Conservation (phyloP, 805 yeast species). For the Saturnispora silvae region DNA sequence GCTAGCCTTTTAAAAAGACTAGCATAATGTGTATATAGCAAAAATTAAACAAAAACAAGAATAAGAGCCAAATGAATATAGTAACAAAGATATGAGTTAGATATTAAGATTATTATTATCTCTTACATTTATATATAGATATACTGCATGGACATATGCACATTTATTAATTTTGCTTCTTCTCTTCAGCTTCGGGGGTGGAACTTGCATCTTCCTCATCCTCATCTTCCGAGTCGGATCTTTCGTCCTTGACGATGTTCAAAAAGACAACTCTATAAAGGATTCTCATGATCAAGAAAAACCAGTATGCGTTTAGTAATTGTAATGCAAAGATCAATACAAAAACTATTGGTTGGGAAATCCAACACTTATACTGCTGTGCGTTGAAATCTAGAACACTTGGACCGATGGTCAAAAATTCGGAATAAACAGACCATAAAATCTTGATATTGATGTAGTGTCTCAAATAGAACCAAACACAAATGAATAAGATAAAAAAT, state of each 20-base stretch:
- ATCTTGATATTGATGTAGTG: slow-evolving; percentile 76
- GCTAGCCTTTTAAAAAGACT: background rate
- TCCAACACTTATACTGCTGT: slow-evolving; percentile 94
- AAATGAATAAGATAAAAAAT: slow-evolving; percentile 57
- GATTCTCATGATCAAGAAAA: slow-evolving; percentile 69
- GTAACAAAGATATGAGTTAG: too few species aligned
- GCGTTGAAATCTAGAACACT: slow-evolving; percentile 73
- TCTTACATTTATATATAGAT: background rate
- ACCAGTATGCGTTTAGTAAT: slow-evolving; percentile 81
- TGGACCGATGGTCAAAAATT: slow-evolving; percentile 77
- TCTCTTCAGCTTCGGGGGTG: slow-evolving; percentile 18
- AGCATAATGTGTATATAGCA: background rate
- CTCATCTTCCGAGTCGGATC: slow-evolving; percentile 79
- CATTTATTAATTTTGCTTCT: slow-evolving; percentile 9
- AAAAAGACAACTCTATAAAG: slow-evolving; percentile 51
- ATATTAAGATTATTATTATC: too few species aligned
- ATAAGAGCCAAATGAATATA: too few species aligned
- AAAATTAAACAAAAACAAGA: too few species aligned
- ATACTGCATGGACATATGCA: background rate
- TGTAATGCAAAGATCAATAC: slow-evolving; percentile 69
- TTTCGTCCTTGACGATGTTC: slow-evolving; percentile 64
- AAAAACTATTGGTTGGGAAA: slow-evolving; percentile 86
- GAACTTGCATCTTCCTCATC: slow-evolving; percentile 31
- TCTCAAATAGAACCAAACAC: slow-evolving; percentile 78
- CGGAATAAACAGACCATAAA: slow-evolving; percentile 76